Conservation (phyloP, 257 asterid species). For the Solanum virginianum region DNA sequence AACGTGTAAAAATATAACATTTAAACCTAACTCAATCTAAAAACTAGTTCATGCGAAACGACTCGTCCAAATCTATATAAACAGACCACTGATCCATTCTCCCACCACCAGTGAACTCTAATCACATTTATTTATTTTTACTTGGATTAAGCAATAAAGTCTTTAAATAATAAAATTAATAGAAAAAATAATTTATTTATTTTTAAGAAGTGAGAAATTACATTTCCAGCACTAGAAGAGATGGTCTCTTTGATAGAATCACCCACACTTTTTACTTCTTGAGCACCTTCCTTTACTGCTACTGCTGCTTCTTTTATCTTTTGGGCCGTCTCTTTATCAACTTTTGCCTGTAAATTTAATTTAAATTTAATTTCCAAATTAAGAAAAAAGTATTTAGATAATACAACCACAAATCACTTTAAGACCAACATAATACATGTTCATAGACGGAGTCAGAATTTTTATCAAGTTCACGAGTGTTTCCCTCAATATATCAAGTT, state of each 20-base stretch:
- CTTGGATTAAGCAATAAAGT: not conserved
- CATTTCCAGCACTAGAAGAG: constrained; percentile 36
- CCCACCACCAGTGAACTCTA: not conserved
- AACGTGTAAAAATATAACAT: not conserved
- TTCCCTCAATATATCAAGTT: not conserved
- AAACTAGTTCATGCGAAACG: too few relatives aligned
- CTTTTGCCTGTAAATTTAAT: constrained; percentile 10
- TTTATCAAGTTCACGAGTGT: not conserved
- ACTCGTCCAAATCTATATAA: not conserved
- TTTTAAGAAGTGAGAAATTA: not conserved
- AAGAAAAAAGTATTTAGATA: not conserved
- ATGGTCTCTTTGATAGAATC: constrained; percentile 24
- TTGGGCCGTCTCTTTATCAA: constrained; percentile 58
- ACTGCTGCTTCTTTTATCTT: constrained; percentile 61
- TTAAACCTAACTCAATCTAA: not conserved
- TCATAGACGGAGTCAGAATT: not conserved
- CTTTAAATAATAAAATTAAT: not conserved
- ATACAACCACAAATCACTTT: not conserved
- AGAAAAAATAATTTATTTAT: not conserved
- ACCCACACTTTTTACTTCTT: constrained; percentile 40
- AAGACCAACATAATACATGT: not conserved
- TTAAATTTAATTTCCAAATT: not conserved
- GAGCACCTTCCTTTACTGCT: constrained; percentile 52
- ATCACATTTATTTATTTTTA: too few relatives aligned
- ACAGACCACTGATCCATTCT: not conserved